phyloP scores from a whole-genome alignment of 2,329 filamentous ascomycete genomes.

The Samsoniella hepiali region DNA sequence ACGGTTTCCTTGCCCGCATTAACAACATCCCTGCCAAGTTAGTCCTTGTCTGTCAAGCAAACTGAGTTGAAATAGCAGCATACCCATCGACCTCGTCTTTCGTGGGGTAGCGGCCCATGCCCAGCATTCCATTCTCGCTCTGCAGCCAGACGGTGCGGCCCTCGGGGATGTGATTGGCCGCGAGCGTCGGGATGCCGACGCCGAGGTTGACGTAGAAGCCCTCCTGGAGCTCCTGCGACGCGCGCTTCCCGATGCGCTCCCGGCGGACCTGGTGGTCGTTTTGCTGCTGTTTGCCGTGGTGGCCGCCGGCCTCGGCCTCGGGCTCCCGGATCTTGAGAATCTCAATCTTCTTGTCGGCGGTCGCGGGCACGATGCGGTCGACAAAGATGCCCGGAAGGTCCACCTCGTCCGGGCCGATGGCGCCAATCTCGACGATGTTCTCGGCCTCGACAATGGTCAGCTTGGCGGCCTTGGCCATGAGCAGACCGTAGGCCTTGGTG shows the following conservation, averaged over 20 bases:
- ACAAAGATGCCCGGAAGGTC: slow-evolving; percentile 81
- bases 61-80: slow-evolving; percentile 21
- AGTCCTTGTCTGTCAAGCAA: not conserved
- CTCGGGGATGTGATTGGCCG: slow-evolving; percentile 68
- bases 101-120: slow-evolving; percentile 77
- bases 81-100: slow-evolving; percentile 66
- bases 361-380: slow-evolving; percentile 74
- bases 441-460: slow-evolving; percentile 82
- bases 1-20: slow-evolving; percentile 89
- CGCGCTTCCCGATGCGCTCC: slow-evolving; percentile 70
- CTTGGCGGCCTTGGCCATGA: slow-evolving; percentile 79
- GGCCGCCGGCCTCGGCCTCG: slow-evolving; percentile 34
- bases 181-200: slow-evolving; percentile 83
- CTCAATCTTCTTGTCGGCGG: slow-evolving; percentile 69
- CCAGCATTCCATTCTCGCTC: slow-evolving; percentile 81
- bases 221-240: slow-evolving; percentile 76
- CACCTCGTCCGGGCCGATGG: slow-evolving; percentile 69
- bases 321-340: slow-evolving; percentile 56
- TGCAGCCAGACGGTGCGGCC: slow-evolving; percentile 76
- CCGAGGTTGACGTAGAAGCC: slow-evolving; percentile 80
- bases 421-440: slow-evolving; percentile 72
- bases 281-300: slow-evolving; percentile 35
- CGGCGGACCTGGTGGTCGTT: slow-evolving; percentile 52
- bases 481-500: slow-evolving; percentile 69
- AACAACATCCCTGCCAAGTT: slow-evolving; percentile 59